phyloP scores from a whole-genome alignment of 495 filamentous ascomycete genomes.

The Daldinia loculata region DNA sequence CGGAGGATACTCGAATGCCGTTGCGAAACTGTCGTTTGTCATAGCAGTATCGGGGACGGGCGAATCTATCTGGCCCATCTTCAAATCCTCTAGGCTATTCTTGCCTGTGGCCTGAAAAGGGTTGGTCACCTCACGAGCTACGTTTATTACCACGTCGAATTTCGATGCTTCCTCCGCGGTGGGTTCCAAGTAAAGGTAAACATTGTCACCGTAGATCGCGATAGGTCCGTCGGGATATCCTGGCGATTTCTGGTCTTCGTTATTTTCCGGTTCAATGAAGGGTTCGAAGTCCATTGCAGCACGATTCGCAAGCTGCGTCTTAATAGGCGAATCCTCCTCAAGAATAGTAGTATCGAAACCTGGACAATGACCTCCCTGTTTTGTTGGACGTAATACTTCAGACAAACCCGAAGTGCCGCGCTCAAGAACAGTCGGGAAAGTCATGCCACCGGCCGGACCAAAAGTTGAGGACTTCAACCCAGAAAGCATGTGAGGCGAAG shows the following conservation, averaged over 20 bases:
- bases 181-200: constrained; percentile 91
- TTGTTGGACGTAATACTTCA: constrained; percentile 57
- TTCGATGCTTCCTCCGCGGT: constrained; percentile 81
- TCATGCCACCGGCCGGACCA: constrained; percentile 63
- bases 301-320: constrained; percentile 63
- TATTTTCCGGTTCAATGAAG: constrained; percentile 61
- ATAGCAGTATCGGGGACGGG: constrained; percentile 74
- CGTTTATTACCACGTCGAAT: constrained; percentile 95
- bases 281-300: constrained; percentile 61
- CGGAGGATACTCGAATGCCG: constrained; percentile 69
- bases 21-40: constrained; percentile 74
- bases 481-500: constrained; percentile 63
- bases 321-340: constrained; percentile 84
- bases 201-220: constrained; percentile 90
- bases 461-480: constrained; percentile 61
- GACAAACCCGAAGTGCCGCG: constrained; percentile 59
- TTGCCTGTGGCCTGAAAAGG: constrained; percentile 69
- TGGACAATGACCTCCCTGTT: constrained; percentile 42
- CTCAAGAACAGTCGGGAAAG: constrained; percentile 58
- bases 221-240: constrained; percentile 94
- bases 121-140: constrained; percentile 92
- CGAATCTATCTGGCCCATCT: constrained; percentile 41
- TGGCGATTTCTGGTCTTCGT: constrained; percentile 82
- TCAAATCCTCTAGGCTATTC: constrained; percentile 42
- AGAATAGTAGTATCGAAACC: constrained; percentile 58